Evolutionary conservation across 1,284 basidiomycete species (phyloP), one percentile per base, ranked within the genome.

Genomic region (Pterulicium gracile): DNA sequence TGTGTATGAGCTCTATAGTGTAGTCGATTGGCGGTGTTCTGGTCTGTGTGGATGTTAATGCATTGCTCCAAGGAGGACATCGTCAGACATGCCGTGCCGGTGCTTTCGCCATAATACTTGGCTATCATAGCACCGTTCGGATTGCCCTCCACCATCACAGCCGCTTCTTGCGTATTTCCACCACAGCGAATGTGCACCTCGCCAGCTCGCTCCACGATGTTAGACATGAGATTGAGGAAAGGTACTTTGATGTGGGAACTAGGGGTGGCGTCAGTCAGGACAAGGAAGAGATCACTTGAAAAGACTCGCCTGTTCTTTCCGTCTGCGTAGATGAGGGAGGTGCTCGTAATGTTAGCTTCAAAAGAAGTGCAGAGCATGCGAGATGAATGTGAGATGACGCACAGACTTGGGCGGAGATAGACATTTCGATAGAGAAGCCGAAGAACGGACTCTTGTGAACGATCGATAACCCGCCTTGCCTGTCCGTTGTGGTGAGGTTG

Each of bases 341-440:
- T 40, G 43, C 52, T 49, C 24, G 13, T 2, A 23, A 53, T 44
- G n/a, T n/a, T 24, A 35, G 22, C 21, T 18, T 24, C n/a, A 3
- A 47, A 14, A 1, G 21, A 18, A 15, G 20, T 21, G 17, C 21
- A 41, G 3, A 24, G n/a, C 17, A 23, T 24, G 4, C 21, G 14
- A 18, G 22, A 23, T 14, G 19, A 21, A 15, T 24, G 40, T 44
- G 21, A 24, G 5, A 21, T 23, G 27, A 76, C 79, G 61, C 58
- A 81, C 79, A 60, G 45, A 83, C 64, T 63, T 77, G 73, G 51
- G 74, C 72, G 2, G 74, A 74, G 14, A 87, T 79, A 20, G 79
- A 82, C 67, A 86, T 72, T 60, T 87, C 84, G 46, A 88, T 68
- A 2, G 78, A 81, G 54, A 86, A 84, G 0, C 84, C 83, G 46